A percentile compares a stretch with the other conserved stretches of the same genome.
Conservation (phyloP, 2,329 filamentous ascomycete genomes). For the Parastagonospora avenae region DNA sequence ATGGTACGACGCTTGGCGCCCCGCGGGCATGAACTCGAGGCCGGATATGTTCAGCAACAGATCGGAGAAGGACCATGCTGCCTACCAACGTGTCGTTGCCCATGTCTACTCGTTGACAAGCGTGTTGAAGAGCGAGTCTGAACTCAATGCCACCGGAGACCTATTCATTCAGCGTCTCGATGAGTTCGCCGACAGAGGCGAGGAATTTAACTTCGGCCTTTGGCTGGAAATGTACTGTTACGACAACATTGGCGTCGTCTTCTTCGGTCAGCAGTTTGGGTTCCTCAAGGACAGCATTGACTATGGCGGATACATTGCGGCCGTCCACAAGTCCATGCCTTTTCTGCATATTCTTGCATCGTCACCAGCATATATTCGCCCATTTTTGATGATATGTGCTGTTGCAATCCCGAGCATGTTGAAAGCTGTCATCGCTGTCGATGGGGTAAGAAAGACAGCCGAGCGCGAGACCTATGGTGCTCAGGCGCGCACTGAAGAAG, state of each 20-base stretch:
- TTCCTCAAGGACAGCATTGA: constrained; percentile 28
- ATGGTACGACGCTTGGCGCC: constrained; percentile 29
- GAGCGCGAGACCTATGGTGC: constrained; percentile 18
- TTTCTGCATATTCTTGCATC: constrained; percentile 24
- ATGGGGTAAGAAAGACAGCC: constrained; percentile 19
- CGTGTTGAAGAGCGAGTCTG: constrained; percentile 19
- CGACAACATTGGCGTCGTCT: constrained; percentile 8
- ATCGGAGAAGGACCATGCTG: constrained; percentile 16
- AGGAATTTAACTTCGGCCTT: constrained; percentile 10
- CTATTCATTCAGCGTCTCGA: constrained; percentile 6
- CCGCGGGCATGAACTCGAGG: constrained; percentile 12
- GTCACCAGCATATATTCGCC: constrained; percentile 14
- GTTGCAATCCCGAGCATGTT: constrained; percentile 27
- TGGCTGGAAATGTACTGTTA: constrained; percentile 33
- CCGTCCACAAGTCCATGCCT: constrained; percentile 45
- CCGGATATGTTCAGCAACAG: constrained; percentile 19
- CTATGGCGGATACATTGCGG: constrained; percentile 23
- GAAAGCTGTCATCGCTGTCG: constrained; percentile 23
- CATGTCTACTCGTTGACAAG: constrained; percentile 20
- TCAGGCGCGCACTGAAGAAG: constrained; percentile 11
- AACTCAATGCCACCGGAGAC: constrained; percentile 5
- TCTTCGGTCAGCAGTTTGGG: constrained; percentile 25
- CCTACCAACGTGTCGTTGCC: constrained; percentile 15
- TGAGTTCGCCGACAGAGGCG: constrained; percentile 7
- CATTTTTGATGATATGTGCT: constrained; percentile 9